These are phyloP conservation scores for Gossypium raimondii DNA, from an alignment of 345 rosid genomes.

Conservation along the genomic window DNA sequence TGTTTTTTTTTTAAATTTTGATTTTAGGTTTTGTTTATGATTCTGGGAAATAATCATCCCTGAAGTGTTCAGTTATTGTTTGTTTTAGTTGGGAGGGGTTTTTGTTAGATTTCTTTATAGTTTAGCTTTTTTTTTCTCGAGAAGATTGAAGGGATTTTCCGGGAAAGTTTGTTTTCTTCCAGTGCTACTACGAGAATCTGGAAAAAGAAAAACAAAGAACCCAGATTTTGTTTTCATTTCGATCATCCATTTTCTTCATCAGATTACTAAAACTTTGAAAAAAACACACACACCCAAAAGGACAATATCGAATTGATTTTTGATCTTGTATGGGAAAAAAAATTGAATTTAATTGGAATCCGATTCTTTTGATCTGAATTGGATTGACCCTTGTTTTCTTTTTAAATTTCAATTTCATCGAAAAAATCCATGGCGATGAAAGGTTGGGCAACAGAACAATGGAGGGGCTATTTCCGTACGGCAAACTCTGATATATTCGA, in stretches of 20 bases:
- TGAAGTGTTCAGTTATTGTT: neutral
- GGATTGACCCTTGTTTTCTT: neutral
- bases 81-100: neutral
- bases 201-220: neutral
- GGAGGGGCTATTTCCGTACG: constrained; percentile 75
- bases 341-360: neutral
- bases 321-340: neutral
- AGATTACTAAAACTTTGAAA: neutral
- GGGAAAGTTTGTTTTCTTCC: neutral
- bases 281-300: neutral
- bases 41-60: neutral
- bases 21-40: neutral
- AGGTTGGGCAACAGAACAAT: constrained; percentile 42
- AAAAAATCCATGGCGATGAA: neutral
- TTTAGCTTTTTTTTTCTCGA: neutral
- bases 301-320: neutral
- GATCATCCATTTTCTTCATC: neutral
- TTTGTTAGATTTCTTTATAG: neutral
- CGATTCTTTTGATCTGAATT: constrained; percentile 7
- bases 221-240: constrained; percentile 9
- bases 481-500: constrained; percentile 66
- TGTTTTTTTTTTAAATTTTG: neutral
- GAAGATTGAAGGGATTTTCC: neutral
- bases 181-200: neutral
- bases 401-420: neutral